These are phyloP conservation scores for Crucihimalaya himalaica DNA, from an alignment of 345 rosid species.

Conservation along the genomic window DNA sequence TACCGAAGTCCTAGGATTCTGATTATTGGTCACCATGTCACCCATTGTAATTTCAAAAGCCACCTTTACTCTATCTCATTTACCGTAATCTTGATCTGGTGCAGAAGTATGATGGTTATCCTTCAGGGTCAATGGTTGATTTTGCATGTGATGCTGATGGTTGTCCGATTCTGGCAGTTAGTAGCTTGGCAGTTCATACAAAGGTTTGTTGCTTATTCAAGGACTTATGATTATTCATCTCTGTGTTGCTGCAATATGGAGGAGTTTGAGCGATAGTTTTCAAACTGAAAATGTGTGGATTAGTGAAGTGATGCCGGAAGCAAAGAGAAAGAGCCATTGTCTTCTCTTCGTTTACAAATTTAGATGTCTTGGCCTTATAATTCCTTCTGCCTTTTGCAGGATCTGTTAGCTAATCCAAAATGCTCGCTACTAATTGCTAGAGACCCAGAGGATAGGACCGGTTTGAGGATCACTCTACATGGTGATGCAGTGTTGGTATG, in stretches of 20 bases:
- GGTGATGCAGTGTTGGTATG: conserved; percentile 87
- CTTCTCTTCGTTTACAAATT: not conserved
- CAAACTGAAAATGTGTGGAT: not conserved
- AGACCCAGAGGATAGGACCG: conserved; percentile 88
- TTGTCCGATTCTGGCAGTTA: conserved; percentile 77
- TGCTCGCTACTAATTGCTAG: conserved; percentile 86
- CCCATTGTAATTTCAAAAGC: not conserved
- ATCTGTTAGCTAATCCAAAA: conserved; percentile 75
- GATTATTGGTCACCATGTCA: not conserved
- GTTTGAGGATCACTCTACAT: conserved; percentile 76
- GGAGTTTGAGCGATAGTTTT: conserved; percentile 3
- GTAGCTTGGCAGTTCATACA: conserved; percentile 82
- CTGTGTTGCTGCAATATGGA: conserved; percentile 10
- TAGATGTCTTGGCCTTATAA: not conserved
- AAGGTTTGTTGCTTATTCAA: conserved; percentile 53
- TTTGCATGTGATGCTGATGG: conserved; percentile 88
- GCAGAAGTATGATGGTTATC: conserved; percentile 82
- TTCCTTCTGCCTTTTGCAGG: conserved; percentile 50
- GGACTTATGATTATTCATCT: not conserved
- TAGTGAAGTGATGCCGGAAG: not conserved
- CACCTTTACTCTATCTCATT: conserved; percentile 3
- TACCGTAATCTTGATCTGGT: conserved; percentile 12
- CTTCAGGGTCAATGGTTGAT: conserved; percentile 93
- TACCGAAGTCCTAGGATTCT: conserved; percentile 6
- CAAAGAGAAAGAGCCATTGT: not conserved